Base-by-base conservation (phyloP, 179 eudicot genomes). In the Nepenthes alata region DNA sequence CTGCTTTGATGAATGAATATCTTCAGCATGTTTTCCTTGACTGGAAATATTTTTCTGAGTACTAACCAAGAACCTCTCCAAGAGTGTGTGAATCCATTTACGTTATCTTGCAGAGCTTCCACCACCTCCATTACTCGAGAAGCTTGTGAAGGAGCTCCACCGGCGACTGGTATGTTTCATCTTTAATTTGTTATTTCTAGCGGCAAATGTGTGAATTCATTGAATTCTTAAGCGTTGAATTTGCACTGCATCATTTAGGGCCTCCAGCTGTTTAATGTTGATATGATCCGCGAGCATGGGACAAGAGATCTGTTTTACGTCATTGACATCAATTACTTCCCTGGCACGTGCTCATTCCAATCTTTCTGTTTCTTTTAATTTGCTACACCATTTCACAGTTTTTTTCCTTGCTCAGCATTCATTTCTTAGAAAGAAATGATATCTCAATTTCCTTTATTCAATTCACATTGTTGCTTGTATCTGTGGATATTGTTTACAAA, bases 51-150 rank as follows among this genome's bases (percentile, higher is more conserved):
- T 25, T 25, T 25, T 25, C 25, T 25, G 25, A 25, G 25, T 25
- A 25, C 25, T 25, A 25, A 25, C 25, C 25, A 25, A 25, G 25
- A 25, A 25, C 25, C 25, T 25, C 25, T 25, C 25, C 25, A 25
- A 25, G 25, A 25, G 25, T 25, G 25, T 25, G 25, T 25, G 25
- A 25, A 25, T 25, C 25, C 25, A 6, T 11, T 37, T 5, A 14
- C 15, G 11, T 34, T 55, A 53, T 53, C 11, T 47, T 78, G 74
- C 79, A 86, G 94, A 86, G 74, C 83, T 74, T 54, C 94, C 94
- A 61, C 89, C 94, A 55, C 70, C 81, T 58, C 83, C 89, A n/a
- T 68, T 86, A 59, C 75, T 86, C 57, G 89, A 86, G 71, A 81
- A 73, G 61, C 85, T 83, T 45, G 79, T 77, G 56, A 78, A 74